A percentile compares a stretch with the other conserved stretches of the same genome.
phyloP scores from a whole-genome alignment of 2,329 filamentous ascomycete genomes.

The Cadophora sp. region DNA sequence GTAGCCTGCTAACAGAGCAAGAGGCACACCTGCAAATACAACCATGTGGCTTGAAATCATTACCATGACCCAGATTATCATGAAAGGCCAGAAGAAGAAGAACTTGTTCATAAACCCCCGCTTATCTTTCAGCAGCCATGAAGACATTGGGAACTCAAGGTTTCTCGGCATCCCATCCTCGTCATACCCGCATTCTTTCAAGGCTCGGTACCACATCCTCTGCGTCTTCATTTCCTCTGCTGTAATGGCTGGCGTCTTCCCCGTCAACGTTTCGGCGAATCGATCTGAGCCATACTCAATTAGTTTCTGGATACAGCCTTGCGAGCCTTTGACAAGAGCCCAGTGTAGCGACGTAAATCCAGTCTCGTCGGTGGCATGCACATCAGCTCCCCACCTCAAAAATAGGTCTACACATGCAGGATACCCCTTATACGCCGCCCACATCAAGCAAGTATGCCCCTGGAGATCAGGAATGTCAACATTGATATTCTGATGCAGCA shows the following conservation, averaged over 20 bases:
- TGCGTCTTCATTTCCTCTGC: slow-evolving; percentile 90
- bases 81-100: slow-evolving; percentile 87
- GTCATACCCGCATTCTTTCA: slow-evolving; percentile 85
- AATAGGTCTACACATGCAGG: slow-evolving; percentile 92
- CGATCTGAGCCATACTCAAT: slow-evolving; percentile 95
- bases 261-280: slow-evolving; percentile 86
- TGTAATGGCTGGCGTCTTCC: slow-evolving; percentile 87
- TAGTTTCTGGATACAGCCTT: slow-evolving; percentile 88
- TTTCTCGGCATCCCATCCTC: slow-evolving; percentile 74
- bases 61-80: slow-evolving; percentile 74
- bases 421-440: slow-evolving; percentile 98
- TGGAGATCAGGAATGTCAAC: slow-evolving; percentile 90
- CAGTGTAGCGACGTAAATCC: slow-evolving; percentile 96
- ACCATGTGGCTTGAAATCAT: slow-evolving; percentile 76
- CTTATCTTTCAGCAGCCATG: slow-evolving; percentile 77
- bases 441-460: slow-evolving; percentile 96
- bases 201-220: slow-evolving; percentile 80
- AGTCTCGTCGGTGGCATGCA: slow-evolving; percentile 87
- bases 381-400: slow-evolving; percentile 92
- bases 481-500: slow-evolving; percentile 93
- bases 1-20: slow-evolving; percentile 70
- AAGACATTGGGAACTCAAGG: slow-evolving; percentile 75
- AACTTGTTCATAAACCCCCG: slow-evolving; percentile 81
- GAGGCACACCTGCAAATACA: slow-evolving; percentile 77
- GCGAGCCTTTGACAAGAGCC: slow-evolving; percentile 92